Evolutionary conservation across 169 alveolate species (phyloP).

Genomic region (Cardiosporidium cionae): DNA sequence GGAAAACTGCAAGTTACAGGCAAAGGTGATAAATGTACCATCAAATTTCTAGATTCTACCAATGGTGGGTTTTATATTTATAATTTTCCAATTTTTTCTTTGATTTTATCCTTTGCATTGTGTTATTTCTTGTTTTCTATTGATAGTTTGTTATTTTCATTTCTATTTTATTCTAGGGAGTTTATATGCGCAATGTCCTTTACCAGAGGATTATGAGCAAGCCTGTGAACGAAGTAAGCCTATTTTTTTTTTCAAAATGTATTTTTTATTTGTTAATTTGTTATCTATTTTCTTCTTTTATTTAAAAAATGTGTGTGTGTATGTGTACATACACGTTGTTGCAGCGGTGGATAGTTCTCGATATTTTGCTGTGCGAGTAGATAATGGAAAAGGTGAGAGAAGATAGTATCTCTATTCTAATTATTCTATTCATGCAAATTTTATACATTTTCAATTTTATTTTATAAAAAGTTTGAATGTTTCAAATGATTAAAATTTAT

Average conservation of each 20-base stretch:
- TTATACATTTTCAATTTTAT: too few relatives aligned
- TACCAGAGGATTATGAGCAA: slow-evolving; percentile 14
- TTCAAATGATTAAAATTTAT: too few relatives aligned
- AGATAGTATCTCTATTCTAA: too few relatives aligned
- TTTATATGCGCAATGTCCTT: slow-evolving; percentile 27
- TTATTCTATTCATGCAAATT: too few relatives aligned
- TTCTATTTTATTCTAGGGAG: not conserved
- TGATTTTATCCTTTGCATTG: too few relatives aligned
- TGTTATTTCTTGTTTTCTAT: not conserved
- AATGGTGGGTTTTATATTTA: slow-evolving; percentile 2
- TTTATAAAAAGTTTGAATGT: too few relatives aligned
- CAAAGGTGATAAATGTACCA: slow-evolving; percentile 10
- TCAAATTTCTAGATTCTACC: slow-evolving; percentile 5
- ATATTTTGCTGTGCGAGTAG: slow-evolving; percentile 18
- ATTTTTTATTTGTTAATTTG: too few relatives aligned
- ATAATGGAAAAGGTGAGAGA: slow-evolving; percentile 12
- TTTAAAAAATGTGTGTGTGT: not conserved
- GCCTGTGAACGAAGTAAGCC: slow-evolving; percentile 16
- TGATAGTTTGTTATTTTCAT: not conserved
- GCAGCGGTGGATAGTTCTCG: slow-evolving; percentile 19
- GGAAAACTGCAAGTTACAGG: slow-evolving; percentile 13
- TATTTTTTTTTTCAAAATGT: not conserved
- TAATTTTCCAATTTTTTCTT: not conserved
- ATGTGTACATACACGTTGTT: not conserved
- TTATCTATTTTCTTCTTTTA: too few relatives aligned